Evolutionary conservation across 2,329 filamentous ascomycete species (phyloP), one percentile per base, ranked within the genome.

Genomic region (Fusarium mundagurra): DNA sequence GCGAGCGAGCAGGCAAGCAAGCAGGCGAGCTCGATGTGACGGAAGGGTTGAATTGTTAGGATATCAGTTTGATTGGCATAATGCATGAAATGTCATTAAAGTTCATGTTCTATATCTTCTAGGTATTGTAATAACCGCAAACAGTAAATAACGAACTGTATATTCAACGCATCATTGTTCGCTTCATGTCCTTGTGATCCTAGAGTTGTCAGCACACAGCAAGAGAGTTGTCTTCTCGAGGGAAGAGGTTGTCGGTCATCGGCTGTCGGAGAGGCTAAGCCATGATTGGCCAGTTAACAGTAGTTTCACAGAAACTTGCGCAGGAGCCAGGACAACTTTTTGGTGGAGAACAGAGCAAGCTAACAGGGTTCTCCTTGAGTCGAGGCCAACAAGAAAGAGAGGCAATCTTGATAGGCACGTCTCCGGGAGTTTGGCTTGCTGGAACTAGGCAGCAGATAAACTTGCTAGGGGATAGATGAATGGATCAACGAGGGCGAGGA

Each of bases 221-320:
- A n/a, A 59, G 27, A 58, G 44, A 71, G 50, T 76, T 74, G 72
- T 74, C 44, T 45, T 34, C 57, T 60, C n/a, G 27, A 71, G 70
- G 61, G 55, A 60, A 53, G 48, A 76, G 73, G 77, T 79, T 78
- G 65, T 78, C 76, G 77, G 77, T 64, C 45, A 51, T 64, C 77
- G 77, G 77, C 65, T 78, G 47, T 78, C 77, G 77, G 77, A 67
- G 59, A 63, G 66, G 62, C 77, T 76, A 78, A 76, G 68, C 64
- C 66, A 53, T 78, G 77, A 78, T 78, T 78, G 77, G 77, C 64
- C 64, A 60, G 62, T 71, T 64, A 74, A 70, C 44, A 61, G 72
- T 70, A 45, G 69, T 75, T 70, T 55, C 43, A 31, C 36, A 50
- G 48, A 72, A 65, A 62, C 60, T 69, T 72, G 54, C 45, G 39